Conservation (phyloP, 495 filamentous ascomycete genomes). For the Tricharina praecox region DNA sequence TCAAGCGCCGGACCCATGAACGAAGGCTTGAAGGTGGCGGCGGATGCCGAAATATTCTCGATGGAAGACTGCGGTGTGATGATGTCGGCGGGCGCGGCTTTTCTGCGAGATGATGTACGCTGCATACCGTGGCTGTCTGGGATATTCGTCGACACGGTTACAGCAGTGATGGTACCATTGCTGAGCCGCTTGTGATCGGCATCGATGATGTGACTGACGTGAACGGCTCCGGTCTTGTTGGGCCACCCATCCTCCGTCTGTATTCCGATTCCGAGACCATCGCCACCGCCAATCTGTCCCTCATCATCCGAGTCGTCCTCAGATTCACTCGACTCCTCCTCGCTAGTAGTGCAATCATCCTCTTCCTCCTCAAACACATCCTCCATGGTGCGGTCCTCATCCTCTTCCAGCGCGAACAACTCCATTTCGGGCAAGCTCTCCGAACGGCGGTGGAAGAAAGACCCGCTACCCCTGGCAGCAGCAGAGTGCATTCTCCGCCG, state of each 20-base stretch:
- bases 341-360: conserved; percentile 39
- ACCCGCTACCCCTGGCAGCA: conserved; percentile 56
- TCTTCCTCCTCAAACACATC: conserved; percentile 97
- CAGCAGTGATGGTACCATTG: conserved; percentile 5
- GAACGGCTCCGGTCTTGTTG: not conserved
- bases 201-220: conserved; percentile 2
- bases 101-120: not conserved
- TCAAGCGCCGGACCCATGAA: conserved; percentile 14
- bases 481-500: conserved; percentile 77
- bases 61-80: conserved; percentile 13
- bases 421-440: conserved; percentile 85
- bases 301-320: conserved; percentile 23
- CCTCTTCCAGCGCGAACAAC: conserved; percentile 52
- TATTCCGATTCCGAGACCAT: conserved; percentile 37
- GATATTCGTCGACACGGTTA: not conserved
- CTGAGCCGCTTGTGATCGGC: conserved; percentile 3
- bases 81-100: conserved; percentile 22
- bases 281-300: conserved; percentile 19
- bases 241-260: conserved; percentile 28
- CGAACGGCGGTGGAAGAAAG: conserved; percentile 77
- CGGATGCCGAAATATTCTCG: conserved; percentile 21
- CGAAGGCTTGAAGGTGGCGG: conserved; percentile 11
- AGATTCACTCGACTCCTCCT: conserved; percentile 28
- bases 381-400: conserved; percentile 49
- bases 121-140: not conserved